These are phyloP conservation scores for Alternaria sp. DNA, from an alignment of 2,329 filamentous ascomycete species.

Conservation along the genomic window DNA sequence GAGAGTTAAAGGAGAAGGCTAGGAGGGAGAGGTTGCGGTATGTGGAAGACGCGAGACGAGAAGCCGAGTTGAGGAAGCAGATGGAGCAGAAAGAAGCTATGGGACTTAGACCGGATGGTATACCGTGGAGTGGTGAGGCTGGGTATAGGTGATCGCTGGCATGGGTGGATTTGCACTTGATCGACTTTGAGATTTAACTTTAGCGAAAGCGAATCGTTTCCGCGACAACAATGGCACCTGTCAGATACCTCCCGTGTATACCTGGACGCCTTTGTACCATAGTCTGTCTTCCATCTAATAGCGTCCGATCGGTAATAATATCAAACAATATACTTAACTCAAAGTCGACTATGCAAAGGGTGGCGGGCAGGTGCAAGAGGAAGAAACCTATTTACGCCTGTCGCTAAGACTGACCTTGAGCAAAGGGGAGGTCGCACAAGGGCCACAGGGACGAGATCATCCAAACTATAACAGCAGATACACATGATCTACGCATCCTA, in stretches of 20 bases:
- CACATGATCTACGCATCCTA: not conserved
- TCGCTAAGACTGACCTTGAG: not conserved
- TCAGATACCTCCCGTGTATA: not conserved
- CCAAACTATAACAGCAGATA: not conserved
- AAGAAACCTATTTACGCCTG: not conserved
- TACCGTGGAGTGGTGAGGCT: constrained; percentile 5
- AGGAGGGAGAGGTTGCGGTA: constrained; percentile 33
- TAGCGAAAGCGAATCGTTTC: not conserved
- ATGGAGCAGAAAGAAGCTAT: constrained; percentile 36
- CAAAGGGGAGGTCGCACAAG: not conserved
- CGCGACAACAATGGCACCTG: not conserved
- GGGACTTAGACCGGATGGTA: constrained; percentile 27
- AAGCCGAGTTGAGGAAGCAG: constrained; percentile 25
- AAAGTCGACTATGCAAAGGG: not conserved
- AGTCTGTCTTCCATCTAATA: not conserved
- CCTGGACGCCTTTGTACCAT: not conserved
- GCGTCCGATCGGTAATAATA: not conserved
- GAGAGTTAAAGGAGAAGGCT: constrained; percentile 44
- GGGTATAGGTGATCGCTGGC: constrained; percentile 4
- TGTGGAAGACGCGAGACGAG: constrained; percentile 30
- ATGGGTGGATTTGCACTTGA: not conserved
- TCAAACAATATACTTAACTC: not conserved
- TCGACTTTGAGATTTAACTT: not conserved
- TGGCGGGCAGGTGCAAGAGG: accelerated
- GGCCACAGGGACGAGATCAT: not conserved